Conservation (phyloP, 2,329 filamentous ascomycete species). For the Nemania sp. region DNA sequence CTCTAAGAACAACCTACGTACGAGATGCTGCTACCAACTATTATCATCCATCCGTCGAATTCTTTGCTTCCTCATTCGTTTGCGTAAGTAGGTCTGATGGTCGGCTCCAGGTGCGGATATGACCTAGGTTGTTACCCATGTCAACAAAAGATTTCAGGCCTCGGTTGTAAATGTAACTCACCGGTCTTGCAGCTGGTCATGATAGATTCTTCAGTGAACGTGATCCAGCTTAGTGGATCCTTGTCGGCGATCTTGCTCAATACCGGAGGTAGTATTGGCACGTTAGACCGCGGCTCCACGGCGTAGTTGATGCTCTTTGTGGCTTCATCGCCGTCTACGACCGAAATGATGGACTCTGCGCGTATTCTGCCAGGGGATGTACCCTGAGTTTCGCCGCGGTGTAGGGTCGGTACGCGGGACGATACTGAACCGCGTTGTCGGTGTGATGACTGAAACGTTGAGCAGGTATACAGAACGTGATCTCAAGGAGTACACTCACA, state of each 20-base stretch:
- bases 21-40: background rate
- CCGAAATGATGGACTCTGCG: conserved; percentile 71
- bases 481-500: conserved; percentile 55
- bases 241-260: conserved; percentile 85
- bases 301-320: conserved; percentile 68
- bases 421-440: conserved; percentile 61
- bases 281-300: conserved; percentile 82
- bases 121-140: conserved; percentile 38
- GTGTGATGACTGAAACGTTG: conserved; percentile 51
- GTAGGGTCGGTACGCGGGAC: conserved; percentile 54
- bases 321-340: conserved; percentile 55
- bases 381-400: conserved; percentile 66
- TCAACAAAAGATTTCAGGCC: conserved; percentile 11
- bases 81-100: conserved; percentile 46
- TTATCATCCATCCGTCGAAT: background rate
- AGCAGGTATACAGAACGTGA: background rate
- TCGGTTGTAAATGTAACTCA: conserved; percentile 50
- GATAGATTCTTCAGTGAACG: conserved; percentile 92
- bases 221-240: conserved; percentile 86
- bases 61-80: conserved; percentile 14
- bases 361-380: conserved; percentile 62
- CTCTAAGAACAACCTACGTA: background rate
- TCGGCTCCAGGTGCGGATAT: conserved; percentile 49
- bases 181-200: conserved; percentile 91
- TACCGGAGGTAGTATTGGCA: conserved; percentile 86